Conservation (phyloP, 805 yeast species). For the Saccharomycopsis microspora region DNA sequence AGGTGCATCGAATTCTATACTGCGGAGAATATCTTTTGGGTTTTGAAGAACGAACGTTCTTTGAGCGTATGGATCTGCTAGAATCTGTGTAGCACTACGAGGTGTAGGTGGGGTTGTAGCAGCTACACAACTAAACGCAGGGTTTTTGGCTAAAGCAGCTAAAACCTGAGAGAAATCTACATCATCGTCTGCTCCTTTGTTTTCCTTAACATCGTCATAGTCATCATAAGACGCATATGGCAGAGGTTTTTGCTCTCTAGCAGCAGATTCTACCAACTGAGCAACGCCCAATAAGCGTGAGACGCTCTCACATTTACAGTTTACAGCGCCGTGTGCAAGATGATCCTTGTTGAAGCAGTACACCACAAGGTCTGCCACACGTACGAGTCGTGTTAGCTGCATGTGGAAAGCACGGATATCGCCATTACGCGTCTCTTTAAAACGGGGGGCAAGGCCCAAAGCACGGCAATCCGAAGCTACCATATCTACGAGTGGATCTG, state of each 20-base stretch:
- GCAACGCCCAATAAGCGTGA: constrained; percentile 34
- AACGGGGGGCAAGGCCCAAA: too few relatives aligned
- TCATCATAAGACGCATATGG: background rate
- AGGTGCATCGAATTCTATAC: too few relatives aligned
- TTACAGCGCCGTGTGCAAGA: constrained; percentile 7
- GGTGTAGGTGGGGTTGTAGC: background rate
- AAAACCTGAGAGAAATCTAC: background rate
- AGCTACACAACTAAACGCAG: background rate
- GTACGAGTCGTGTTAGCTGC: too few relatives aligned
- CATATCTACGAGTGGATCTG: background rate
- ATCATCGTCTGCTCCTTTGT: background rate
- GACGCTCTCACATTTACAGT: constrained; percentile 26
- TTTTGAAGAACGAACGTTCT: constrained; percentile 17
- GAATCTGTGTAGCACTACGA: background rate
- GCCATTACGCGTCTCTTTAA: too few relatives aligned
- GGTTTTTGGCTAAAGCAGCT: background rate
- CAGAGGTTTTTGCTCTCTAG: background rate
- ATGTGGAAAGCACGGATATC: too few relatives aligned
- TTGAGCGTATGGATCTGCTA: constrained; percentile 6
- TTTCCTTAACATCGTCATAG: background rate
- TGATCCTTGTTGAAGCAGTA: constrained; percentile 47
- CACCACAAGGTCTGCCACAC: constrained; percentile 32
- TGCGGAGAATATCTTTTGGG: constrained; percentile 15
- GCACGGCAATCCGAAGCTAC: background rate
- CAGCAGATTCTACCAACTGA: constrained; percentile 19